These are phyloP conservation scores for Flaveria ramosissima DNA, from an alignment of 129 eudicot genomes.

Conservation along the genomic window DNA sequence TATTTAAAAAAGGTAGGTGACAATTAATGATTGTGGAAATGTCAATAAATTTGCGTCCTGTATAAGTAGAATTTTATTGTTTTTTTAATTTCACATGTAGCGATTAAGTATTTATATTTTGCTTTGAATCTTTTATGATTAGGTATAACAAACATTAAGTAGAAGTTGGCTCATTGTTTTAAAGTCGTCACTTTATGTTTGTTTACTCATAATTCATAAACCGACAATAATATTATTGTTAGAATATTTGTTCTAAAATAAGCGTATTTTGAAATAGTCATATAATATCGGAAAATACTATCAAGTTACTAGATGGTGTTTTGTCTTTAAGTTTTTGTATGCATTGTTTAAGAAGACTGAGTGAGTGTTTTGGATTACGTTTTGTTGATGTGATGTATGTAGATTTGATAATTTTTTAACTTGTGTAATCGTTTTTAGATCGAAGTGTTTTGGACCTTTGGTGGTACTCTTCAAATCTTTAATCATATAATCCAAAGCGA, in stretches of 20 bases:
- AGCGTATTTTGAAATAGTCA: background rate
- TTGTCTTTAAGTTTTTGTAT: background rate
- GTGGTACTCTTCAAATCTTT: no score
- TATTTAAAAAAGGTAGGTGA: background rate
- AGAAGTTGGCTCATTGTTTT: background rate
- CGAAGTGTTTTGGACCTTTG: no score
- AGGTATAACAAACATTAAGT: conserved; percentile 6
- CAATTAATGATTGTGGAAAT: background rate
- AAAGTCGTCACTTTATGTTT: background rate
- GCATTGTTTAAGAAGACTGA: background rate
- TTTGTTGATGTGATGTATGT: background rate
- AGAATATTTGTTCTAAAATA: background rate
- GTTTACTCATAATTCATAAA: background rate
- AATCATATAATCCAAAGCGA: no score
- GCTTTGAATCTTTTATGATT: background rate
- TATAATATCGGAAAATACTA: background rate
- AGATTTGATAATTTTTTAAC: no score
- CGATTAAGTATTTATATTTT: background rate
- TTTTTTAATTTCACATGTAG: background rate
- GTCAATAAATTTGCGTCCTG: background rate
- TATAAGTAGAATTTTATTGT: no score
- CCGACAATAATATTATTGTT: background rate
- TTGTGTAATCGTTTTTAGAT: no score
- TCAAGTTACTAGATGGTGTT: background rate
- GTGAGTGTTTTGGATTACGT: background rate